Conservation (phyloP, 176 grass and related monocot genomes). For the Aegilops umbellulata region DNA sequence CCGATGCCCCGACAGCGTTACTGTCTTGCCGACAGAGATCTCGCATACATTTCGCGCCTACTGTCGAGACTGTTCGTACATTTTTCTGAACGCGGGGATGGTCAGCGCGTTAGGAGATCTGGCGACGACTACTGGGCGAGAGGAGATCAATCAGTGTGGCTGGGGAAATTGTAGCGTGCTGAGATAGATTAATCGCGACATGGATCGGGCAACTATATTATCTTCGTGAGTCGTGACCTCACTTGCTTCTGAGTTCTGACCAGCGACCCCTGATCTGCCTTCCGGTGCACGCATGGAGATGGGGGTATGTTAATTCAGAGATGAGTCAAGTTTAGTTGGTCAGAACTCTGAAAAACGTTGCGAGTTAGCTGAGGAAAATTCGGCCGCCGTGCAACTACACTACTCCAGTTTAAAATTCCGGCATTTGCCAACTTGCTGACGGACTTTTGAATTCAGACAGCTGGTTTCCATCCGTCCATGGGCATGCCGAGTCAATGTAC, state of each 20-base stretch:
- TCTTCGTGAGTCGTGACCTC: neutral
- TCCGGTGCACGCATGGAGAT: neutral
- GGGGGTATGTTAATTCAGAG: constrained; percentile 3
- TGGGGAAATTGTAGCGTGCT: neutral
- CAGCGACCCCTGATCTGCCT: neutral
- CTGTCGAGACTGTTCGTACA: too few species aligned
- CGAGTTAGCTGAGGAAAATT: constrained; percentile 24
- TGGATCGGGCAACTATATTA: constrained; percentile 6
- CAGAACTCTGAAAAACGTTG: constrained; percentile 38
- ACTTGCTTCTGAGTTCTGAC: constrained; percentile 2
- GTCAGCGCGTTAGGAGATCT: constrained; percentile 31
- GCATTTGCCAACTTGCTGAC: neutral
- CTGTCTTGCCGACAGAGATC: neutral
- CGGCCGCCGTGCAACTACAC: neutral
- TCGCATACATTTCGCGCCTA: too few species aligned
- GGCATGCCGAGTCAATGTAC: neutral
- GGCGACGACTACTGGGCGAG: neutral
- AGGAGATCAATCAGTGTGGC: constrained; percentile 10
- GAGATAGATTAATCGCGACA: neutral
- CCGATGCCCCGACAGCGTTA: neutral
- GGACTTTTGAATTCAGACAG: neutral
- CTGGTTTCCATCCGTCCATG: neutral
- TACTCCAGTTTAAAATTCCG: neutral
- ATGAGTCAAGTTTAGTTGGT: constrained; percentile 24
- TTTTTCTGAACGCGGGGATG: neutral